These are phyloP conservation scores for Fusarium tupiense DNA, from an alignment of 2,329 filamentous ascomycete genomes.

Conservation along the genomic window DNA sequence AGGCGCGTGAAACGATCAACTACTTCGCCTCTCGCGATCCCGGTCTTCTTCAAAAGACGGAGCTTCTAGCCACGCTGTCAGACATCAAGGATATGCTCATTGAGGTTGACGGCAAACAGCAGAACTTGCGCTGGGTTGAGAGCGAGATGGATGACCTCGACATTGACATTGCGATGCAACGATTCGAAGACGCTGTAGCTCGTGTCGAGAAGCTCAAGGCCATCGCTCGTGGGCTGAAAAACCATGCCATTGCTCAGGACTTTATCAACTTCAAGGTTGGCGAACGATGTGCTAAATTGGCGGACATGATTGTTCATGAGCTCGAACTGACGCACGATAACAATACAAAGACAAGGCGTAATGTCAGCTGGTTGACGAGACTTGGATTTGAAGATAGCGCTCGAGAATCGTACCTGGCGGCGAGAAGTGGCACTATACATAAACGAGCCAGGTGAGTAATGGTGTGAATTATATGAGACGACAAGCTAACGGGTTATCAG, in stretches of 20 bases:
- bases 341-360: slow-evolving; percentile 78
- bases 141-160: slow-evolving; percentile 95
- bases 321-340: slow-evolving; percentile 82
- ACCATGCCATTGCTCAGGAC: slow-evolving; percentile 87
- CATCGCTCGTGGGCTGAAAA: slow-evolving; percentile 82
- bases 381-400: slow-evolving; percentile 92
- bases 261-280: slow-evolving; percentile 93
- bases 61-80: slow-evolving; percentile 80
- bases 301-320: slow-evolving; percentile 78
- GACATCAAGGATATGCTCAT: slow-evolving; percentile 88
- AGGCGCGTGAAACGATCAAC: slow-evolving; percentile 84
- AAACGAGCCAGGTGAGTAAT: slow-evolving; percentile 78
- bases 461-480: too few relatives aligned
- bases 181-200: slow-evolving; percentile 84
- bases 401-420: slow-evolving; percentile 84
- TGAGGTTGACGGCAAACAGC: slow-evolving; percentile 95
- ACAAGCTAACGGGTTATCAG: slow-evolving; percentile 55
- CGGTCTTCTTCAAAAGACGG: slow-evolving; percentile 79
- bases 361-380: slow-evolving; percentile 84
- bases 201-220: slow-evolving; percentile 86
- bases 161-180: slow-evolving; percentile 92
- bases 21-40: slow-evolving; percentile 85
- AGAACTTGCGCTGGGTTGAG: slow-evolving; percentile 96
- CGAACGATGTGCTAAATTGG: slow-evolving; percentile 81
- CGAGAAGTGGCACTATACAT: slow-evolving; percentile 80